phyloP scores from a whole-genome alignment of 2,329 filamentous ascomycete genomes.

The Neoarthrinium moseri region DNA sequence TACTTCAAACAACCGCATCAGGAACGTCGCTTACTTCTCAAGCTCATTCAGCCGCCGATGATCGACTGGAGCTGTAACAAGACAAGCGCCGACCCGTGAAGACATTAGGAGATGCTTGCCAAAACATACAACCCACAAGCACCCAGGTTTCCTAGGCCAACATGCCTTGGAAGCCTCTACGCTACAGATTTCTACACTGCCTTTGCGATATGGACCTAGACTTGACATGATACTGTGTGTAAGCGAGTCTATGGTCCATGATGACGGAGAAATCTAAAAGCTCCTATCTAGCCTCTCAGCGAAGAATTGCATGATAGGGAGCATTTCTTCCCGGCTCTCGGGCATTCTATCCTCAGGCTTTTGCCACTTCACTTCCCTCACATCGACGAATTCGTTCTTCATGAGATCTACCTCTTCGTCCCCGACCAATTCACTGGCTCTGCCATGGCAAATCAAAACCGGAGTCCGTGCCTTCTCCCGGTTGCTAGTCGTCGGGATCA shows the following conservation, averaged over 20 bases:
- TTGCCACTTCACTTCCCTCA: slow-evolving; percentile 68
- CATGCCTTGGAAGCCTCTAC: too few relatives aligned
- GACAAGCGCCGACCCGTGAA: too few relatives aligned
- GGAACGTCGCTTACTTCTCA: too few relatives aligned
- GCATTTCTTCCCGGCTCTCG: slow-evolving; percentile 77
- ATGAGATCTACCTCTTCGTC: slow-evolving; percentile 62
- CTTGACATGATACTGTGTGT: too few relatives aligned
- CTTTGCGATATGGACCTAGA: too few relatives aligned
- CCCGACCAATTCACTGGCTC: slow-evolving; percentile 45
- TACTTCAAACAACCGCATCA: too few relatives aligned
- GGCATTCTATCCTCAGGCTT: slow-evolving; percentile 79
- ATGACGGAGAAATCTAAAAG: neutral
- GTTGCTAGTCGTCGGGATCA: slow-evolving; percentile 43
- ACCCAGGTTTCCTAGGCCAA: too few relatives aligned
- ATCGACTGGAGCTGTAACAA: too few relatives aligned
- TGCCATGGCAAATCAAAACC: slow-evolving; percentile 60
- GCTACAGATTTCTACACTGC: too few relatives aligned
- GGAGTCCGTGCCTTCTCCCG: slow-evolving; percentile 60
- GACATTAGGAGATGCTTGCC: too few relatives aligned
- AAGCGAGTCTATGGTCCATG: neutral
- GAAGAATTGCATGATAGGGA: slow-evolving; percentile 85
- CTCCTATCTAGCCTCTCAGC: slow-evolving; percentile 55
- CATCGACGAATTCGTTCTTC: slow-evolving; percentile 64
- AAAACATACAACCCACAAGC: too few relatives aligned
- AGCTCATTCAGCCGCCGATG: too few relatives aligned